Evolutionary conservation across 768 basidiomycete genomes (phyloP), one percentile per base, ranked within the genome.

Genomic region (Leccinum rimulosum): DNA sequence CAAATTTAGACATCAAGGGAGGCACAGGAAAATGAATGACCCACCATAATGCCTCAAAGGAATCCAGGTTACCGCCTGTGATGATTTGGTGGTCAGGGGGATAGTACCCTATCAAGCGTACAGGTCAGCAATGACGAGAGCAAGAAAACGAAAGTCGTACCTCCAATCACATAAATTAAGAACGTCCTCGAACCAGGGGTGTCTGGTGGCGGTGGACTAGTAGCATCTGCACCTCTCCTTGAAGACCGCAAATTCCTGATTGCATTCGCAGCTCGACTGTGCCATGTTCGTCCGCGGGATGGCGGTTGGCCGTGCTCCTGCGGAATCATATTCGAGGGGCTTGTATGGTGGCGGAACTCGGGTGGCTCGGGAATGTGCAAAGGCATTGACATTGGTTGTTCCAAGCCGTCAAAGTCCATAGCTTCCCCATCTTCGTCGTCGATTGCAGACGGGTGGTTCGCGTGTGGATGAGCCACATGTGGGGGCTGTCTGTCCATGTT

Each of bases 91-190:
- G 94, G 65, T 91, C 86, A 14, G 90, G 88, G 1, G 93, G 92
- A 70, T 96, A 97, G 68, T 94, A 93, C n/a, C 94, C 94, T 90
- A 61, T 19, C 40, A 48, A 58, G 36, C 10, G 50, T 33, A 54
- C 35, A 50, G 33, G 58, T 63, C 51, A 64, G 48, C 53, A 27
- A 55, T 15, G 43, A 11, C 17, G 36, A 25, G 2, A 40, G 22
- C 15, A 33, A 27, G 4, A 9, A 48, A 14, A 17, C 4, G 52
- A 36, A 45, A 54, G 51, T 72, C 81, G 52, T 61, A 84, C 89
- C 89, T 53, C 91, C 90, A 69, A 93, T 91, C 60, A 95, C 93
- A 74, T 93, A 95, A 57, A 95, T 93, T 72, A 94, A 78, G 74
- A 94, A 94, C 17, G 91, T 94, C 63, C 91, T 63, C 36, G 61